Evolutionary conservation across 805 yeast species (phyloP), one percentile per base, ranked within the genome.

Genomic region (Pichia kluyveri): DNA sequence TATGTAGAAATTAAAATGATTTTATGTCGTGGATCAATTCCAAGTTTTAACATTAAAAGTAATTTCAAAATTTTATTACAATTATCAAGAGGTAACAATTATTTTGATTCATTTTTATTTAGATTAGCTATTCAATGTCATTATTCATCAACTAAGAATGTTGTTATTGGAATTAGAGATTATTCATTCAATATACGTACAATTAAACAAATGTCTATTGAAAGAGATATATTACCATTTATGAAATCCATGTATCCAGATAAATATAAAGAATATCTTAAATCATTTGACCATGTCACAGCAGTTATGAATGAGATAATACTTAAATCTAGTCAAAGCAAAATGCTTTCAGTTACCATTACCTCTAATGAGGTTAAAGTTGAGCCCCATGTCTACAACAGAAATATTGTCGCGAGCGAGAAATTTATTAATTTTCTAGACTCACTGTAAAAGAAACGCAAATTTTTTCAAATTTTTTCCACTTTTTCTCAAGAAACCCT

Each of bases 131-230:
- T 51, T 14, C 57, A 54, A 30, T 53, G 54, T 39, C 38, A 51
- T 18, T 53, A 51, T 51, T 44, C 54, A 11, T 44, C 34, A 19
- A 43, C 18, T 30, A 37, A 38, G 12, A 40, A 42, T 4, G 48
- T 54, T 11, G 37, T 54, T 6, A 42, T 54, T 30, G 57, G 57
- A 15, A 37, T 54, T 5, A 27, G 57, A 32, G 56, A 54, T 45
- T 17, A 34, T 4, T n/a, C 44, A 6, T 54, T 49, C n/a, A 45
- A 48, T n/a, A 44, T 54, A 10, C 36, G 51, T 15, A 34, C 37
- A 3, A 34, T 34, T 15, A 12, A 38, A 14, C 40, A 45, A n/a
- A 53, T 45, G 28, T 41, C 42, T 3, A 38, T 54, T 7, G 17
- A 40, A 8, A 26, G 40, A 1, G 56, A 54, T 19, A 26, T 54